Evolutionary conservation across 768 basidiomycete species (phyloP).

Genomic region (Kwoniella bestiolae): DNA sequence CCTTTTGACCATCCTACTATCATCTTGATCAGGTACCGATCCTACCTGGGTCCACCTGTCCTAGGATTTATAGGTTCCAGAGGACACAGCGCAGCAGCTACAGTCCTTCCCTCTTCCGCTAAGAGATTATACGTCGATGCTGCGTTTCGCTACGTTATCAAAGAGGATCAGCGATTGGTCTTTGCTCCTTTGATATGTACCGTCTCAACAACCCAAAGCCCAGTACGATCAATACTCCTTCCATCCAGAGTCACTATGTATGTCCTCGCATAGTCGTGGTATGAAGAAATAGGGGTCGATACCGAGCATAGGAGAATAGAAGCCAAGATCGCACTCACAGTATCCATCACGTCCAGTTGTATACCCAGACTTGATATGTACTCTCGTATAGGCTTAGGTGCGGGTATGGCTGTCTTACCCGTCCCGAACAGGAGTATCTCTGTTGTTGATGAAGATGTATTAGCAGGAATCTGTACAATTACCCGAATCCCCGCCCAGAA

Average conservation of each 20-base stretch:
- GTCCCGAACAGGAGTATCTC: constrained; percentile 92
- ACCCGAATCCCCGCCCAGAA: no score
- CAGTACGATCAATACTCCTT: no score
- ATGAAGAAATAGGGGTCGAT: no score
- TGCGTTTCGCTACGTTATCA: constrained; percentile 70
- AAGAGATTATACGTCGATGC: constrained; percentile 94
- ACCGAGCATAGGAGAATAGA: no score
- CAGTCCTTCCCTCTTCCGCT: constrained; percentile 87
- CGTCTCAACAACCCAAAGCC: no score
- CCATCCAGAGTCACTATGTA: no score
- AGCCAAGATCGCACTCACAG: constrained; percentile 61
- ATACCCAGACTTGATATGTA: constrained; percentile 78
- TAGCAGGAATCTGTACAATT: no score
- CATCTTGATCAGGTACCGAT: no score
- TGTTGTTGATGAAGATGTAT: no score
- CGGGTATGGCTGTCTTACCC: constrained; percentile 70
- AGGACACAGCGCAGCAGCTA: constrained; percentile 71
- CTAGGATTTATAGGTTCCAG: constrained; percentile 31
- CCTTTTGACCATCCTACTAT: no score
- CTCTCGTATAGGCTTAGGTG: constrained; percentile 69
- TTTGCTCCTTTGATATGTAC: background rate
- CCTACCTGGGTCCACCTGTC: constrained; percentile 23
- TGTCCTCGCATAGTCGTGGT: no score
- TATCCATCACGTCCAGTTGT: constrained; percentile 86
- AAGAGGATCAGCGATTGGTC: background rate